Conservation (phyloP, 805 yeast species). For the Peterozyma toletana region DNA sequence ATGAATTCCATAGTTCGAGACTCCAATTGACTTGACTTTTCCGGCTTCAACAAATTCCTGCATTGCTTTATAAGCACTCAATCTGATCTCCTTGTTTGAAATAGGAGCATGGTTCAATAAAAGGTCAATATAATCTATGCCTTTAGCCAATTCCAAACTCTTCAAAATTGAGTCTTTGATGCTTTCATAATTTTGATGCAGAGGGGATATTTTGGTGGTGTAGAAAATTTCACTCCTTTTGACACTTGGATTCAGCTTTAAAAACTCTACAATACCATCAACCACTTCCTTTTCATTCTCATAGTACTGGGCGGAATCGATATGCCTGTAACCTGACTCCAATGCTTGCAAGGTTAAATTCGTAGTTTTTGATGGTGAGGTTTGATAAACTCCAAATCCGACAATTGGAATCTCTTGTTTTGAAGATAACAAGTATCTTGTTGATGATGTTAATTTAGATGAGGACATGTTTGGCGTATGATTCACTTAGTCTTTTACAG, state of each 20-base stretch:
- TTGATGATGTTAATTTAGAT: neutral
- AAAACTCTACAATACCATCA: constrained; percentile 43
- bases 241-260: constrained; percentile 16
- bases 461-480: neutral
- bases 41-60: constrained; percentile 49
- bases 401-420: constrained; percentile 49
- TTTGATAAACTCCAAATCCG: constrained; percentile 48
- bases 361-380: constrained; percentile 30
- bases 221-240: constrained; percentile 31
- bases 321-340: constrained; percentile 60
- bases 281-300: constrained; percentile 57
- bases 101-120: constrained; percentile 48
- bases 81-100: constrained; percentile 31
- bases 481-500: no score
- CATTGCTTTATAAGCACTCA: constrained; percentile 47
- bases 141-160: constrained; percentile 33
- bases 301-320: constrained; percentile 69
- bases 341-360: constrained; percentile 50
- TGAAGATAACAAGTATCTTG: constrained; percentile 32
- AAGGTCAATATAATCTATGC: constrained; percentile 45
- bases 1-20: constrained; percentile 52
- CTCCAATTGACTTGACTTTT: constrained; percentile 47
- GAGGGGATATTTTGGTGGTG: constrained; percentile 30
- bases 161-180: constrained; percentile 34
- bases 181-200: constrained; percentile 24